Conservation (phyloP, 306 rosid species). For the Lathyrus tuberosus region DNA sequence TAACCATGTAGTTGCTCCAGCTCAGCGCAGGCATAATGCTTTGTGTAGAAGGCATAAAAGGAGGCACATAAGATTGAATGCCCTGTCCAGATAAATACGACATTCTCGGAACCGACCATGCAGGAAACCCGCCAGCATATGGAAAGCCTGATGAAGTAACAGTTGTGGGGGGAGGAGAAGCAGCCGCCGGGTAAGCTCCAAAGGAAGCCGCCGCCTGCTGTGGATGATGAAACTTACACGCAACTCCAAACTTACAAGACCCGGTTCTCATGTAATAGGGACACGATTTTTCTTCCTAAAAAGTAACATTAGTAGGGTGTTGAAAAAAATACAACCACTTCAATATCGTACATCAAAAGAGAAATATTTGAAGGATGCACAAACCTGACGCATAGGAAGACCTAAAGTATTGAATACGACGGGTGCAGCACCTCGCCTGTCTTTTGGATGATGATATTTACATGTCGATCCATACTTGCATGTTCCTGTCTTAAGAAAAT, state of each 20-base stretch:
- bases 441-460: constrained; percentile 96
- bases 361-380: constrained; percentile 20
- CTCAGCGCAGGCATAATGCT: constrained; percentile 63
- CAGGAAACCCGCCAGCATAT: constrained; percentile 65
- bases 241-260: constrained; percentile 86
- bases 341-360: constrained; percentile 1
- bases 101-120: constrained; percentile 73
- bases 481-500: constrained; percentile 96
- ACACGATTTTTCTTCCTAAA: constrained; percentile 85
- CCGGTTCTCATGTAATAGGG: constrained; percentile 91
- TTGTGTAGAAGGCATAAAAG: constrained; percentile 70
- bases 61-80: constrained; percentile 72
- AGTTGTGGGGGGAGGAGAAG: constrained; percentile 57
- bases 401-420: constrained; percentile 76
- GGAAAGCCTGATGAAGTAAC: constrained; percentile 66
- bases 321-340: neutral
- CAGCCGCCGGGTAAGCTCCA: constrained; percentile 55
- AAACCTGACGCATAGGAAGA: constrained; percentile 92
- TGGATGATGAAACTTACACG: constrained; percentile 95
- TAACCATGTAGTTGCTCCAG: constrained; percentile 89
- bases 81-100: constrained; percentile 70
- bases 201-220: constrained; percentile 69
- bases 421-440: constrained; percentile 94
- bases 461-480: constrained; percentile 96
- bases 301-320: constrained; percentile 22